Percentiles rank a stretch among this genome's conserved stretches.
phyloP scores from a whole-genome alignment of 2,329 filamentous ascomycete species.

The Penicillium janthinellum region DNA sequence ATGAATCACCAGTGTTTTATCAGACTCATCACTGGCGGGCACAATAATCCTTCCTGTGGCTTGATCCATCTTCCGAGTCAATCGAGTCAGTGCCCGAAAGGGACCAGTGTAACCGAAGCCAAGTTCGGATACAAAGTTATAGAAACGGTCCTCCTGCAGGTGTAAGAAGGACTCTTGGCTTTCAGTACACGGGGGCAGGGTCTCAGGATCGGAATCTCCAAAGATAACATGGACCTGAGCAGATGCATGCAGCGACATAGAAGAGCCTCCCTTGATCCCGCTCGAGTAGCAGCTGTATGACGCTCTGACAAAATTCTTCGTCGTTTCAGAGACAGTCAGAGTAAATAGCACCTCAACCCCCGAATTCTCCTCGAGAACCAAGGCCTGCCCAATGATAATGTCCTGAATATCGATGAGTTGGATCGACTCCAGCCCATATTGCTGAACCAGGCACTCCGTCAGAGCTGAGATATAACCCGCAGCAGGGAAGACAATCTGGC shows the following conservation, averaged over 20 bases:
- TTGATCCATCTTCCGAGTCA: constrained; percentile 25
- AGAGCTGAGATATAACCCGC: constrained; percentile 34
- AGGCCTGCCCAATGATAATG: constrained; percentile 27
- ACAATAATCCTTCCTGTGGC: constrained; percentile 22
- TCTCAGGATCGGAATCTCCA: constrained; percentile 10
- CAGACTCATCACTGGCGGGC: constrained; percentile 2
- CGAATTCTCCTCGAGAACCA: constrained; percentile 29
- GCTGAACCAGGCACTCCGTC: constrained; percentile 25
- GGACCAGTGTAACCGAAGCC: constrained; percentile 32
- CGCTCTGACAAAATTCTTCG: constrained; percentile 6
- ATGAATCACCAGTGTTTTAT: constrained; percentile 17
- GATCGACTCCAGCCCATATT: constrained; percentile 17
- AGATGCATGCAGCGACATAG: constrained; percentile 22
- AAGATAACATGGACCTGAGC: constrained; percentile 13
- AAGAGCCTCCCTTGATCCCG: constrained; percentile 18
- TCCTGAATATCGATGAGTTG: constrained; percentile 29
- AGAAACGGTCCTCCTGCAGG: constrained; percentile 29
- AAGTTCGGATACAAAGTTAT: constrained; percentile 25
- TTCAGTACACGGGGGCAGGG: constrained; percentile 8
- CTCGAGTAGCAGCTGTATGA: constrained; percentile 25
- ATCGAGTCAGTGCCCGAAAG: constrained; percentile 23
- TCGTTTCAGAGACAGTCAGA: constrained; percentile 18
- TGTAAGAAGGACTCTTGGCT: constrained; percentile 11
- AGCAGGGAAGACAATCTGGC: constrained; percentile 34
- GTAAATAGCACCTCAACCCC: constrained; percentile 25